Conservation (phyloP, 2,329 filamentous ascomycete genomes). For the Daldinia eschscholtzii region DNA sequence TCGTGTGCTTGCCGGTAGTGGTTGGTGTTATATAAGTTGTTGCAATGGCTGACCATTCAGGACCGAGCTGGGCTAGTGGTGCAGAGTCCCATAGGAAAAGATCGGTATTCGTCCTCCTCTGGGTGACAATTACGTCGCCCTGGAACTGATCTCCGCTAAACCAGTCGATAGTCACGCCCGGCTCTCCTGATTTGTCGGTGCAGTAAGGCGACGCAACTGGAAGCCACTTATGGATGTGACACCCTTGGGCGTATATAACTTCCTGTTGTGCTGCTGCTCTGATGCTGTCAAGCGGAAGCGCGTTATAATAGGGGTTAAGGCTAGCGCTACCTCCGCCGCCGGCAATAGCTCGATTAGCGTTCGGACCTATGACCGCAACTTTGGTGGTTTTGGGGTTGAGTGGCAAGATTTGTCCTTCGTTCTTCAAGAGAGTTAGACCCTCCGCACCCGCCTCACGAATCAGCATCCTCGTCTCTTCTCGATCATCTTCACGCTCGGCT, state of each 20-base stretch:
- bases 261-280: conserved; percentile 65
- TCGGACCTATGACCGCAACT: conserved; percentile 75
- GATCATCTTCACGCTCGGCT: conserved; percentile 69
- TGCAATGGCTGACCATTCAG: conserved; percentile 73
- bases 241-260: conserved; percentile 71
- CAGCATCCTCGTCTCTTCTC: conserved; percentile 68
- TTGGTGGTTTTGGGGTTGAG: conserved; percentile 67
- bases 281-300: conserved; percentile 74
- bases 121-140: conserved; percentile 67
- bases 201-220: conserved; percentile 72
- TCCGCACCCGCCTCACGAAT: conserved; percentile 73
- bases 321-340: conserved; percentile 76
- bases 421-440: conserved; percentile 74
- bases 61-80: conserved; percentile 69
- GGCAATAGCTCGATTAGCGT: conserved; percentile 75
- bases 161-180: conserved; percentile 74
- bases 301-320: conserved; percentile 76
- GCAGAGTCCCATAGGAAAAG: conserved; percentile 79
- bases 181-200: conserved; percentile 66
- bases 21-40: conserved; percentile 71
- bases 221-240: conserved; percentile 74
- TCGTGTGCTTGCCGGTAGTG: conserved; percentile 71
- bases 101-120: conserved; percentile 73
- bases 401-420: conserved; percentile 69
- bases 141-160: conserved; percentile 73